These are phyloP conservation scores for Neurospora sp. DNA, from an alignment of 2,329 filamentous ascomycete genomes.

Conservation along the genomic window DNA sequence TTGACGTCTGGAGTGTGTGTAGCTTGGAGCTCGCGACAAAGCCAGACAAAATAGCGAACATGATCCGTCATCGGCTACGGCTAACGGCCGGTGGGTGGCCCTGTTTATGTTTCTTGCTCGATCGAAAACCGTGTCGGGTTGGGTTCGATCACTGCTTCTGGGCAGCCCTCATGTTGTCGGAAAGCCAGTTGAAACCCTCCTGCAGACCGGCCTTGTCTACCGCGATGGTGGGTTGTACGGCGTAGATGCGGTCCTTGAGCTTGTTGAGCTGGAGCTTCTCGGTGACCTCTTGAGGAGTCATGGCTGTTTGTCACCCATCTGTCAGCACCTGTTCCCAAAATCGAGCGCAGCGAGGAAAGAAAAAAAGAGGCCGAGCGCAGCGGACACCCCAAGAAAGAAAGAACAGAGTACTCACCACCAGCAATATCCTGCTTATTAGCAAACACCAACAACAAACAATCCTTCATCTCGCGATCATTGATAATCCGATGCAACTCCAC, in stretches of 20 bases:
- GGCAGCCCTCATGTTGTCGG: constrained; percentile 69
- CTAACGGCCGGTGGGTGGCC: too few species aligned
- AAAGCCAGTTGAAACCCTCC: constrained; percentile 74
- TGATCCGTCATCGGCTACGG: too few species aligned
- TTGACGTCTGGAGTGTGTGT: too few species aligned
- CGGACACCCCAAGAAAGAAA: background rate
- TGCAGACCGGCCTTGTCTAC: constrained; percentile 72
- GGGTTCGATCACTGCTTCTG: constrained; percentile 9
- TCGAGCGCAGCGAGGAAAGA: background rate
- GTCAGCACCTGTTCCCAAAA: background rate
- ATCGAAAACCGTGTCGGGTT: too few species aligned
- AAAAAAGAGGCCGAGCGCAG: background rate
- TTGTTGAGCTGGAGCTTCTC: constrained; percentile 66
- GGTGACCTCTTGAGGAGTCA: constrained; percentile 72
- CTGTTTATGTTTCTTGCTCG: too few species aligned
- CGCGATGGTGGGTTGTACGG: constrained; percentile 73
- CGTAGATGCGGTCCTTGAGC: constrained; percentile 77
- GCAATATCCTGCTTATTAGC: constrained; percentile 97
- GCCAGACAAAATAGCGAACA: too few species aligned
- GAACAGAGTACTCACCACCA: constrained; percentile 46
- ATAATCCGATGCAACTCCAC: constrained; percentile 95
- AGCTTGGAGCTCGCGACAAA: too few species aligned
- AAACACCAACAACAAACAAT: constrained; percentile 87
- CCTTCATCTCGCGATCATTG: constrained; percentile 96
- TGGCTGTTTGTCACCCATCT: constrained; percentile 37